Base-by-base conservation (phyloP, 2,329 filamentous ascomycete genomes). In the Paraconiothyrium brasiliense region DNA sequence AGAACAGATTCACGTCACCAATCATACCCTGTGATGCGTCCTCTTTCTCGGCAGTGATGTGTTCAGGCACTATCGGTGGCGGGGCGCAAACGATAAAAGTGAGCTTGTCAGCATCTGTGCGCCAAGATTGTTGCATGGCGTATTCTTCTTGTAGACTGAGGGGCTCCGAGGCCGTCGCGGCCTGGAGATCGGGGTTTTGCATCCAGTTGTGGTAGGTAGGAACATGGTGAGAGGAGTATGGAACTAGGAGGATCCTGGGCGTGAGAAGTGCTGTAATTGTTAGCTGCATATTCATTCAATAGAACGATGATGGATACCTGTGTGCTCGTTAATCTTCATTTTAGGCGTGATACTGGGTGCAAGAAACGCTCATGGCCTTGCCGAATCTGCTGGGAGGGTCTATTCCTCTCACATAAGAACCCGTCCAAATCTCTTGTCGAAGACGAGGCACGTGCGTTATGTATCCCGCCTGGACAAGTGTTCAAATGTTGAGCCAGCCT, bases 81-180 rank as follows among this genome's bases (percentile, higher is more conserved):
- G 60, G 59, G 3, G 57, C 63, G 63, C 93, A 97, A 57, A 92
- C 79, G 75, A 98, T 97, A 70, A 97, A 98, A 0, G 94, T 98
- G 63, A 98, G 79, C 80, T 98, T 98, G 79, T 98, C 94, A 30
- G 82, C 79, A 46, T 95, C 92, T 22, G 81, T 82, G 41, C 93
- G 89, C 94, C 94, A 98, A 66, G 89, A 92, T n/a, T 82, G 81
- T 78, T 97, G 94, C 89, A 97, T 98, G 54, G 88, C 86, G 78
- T 95, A 93, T 82, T 98, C 94, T 74, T 97, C 90, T 0, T 87
- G 83, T 0, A 97, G 83, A 0, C 86, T 89, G 54, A 98, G 85
- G 0, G 90, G 92, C 65, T 97, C 93, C 0, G 94, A 97, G 0
- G 94, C 93, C 0, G 94, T 98, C 57, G 91, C 90, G 78, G 89